These are phyloP conservation scores for Rhytidhysteron rufulum DNA, from an alignment of 2,329 filamentous ascomycete genomes.

Conservation along the genomic window DNA sequence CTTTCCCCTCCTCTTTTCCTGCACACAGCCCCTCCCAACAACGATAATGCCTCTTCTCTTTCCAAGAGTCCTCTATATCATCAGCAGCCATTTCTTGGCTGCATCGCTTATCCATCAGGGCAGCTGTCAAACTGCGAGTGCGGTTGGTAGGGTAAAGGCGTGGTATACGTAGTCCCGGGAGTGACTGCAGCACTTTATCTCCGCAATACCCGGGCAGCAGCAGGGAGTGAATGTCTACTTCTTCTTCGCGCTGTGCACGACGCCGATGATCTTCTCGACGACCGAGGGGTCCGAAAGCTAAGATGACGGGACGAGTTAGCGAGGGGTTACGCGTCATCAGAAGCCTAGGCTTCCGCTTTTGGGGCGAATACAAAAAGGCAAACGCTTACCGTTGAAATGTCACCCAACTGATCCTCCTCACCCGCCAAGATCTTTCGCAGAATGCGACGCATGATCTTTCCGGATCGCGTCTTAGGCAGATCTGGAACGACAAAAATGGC, in stretches of 20 bases:
- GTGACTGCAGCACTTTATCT: too few species aligned
- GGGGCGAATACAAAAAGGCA: conserved; percentile 7
- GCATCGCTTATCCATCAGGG: too few species aligned
- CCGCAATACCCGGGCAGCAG: too few species aligned
- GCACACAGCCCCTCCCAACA: too few species aligned
- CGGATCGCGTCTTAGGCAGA: conserved; percentile 92
- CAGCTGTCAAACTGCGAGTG: too few species aligned
- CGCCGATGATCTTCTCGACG: conserved; percentile 83
- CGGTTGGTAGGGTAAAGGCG: too few species aligned
- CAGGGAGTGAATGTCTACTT: conserved; percentile 25
- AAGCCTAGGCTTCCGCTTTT: conserved; percentile 8
- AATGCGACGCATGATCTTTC: conserved; percentile 98
- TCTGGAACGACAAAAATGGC: conserved; percentile 87
- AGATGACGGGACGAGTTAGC: conserved; percentile 21
- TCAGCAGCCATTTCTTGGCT: too few species aligned
- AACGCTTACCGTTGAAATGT: conserved; percentile 76
- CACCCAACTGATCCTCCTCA: conserved; percentile 94
- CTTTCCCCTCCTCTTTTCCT: too few species aligned
- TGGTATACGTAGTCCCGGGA: too few species aligned
- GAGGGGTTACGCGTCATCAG: conserved; percentile 26
- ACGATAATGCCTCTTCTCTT: too few species aligned
- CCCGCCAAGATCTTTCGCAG: conserved; percentile 95
- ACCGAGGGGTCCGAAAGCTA: conserved; percentile 86
- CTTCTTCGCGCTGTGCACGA: conserved; percentile 62
- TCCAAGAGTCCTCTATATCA: too few species aligned